A percentile compares a stretch with the other conserved stretches of the same genome.
phyloP scores from a whole-genome alignment of 805 yeast genomes.

The Kluyveromyces nonfermentans region DNA sequence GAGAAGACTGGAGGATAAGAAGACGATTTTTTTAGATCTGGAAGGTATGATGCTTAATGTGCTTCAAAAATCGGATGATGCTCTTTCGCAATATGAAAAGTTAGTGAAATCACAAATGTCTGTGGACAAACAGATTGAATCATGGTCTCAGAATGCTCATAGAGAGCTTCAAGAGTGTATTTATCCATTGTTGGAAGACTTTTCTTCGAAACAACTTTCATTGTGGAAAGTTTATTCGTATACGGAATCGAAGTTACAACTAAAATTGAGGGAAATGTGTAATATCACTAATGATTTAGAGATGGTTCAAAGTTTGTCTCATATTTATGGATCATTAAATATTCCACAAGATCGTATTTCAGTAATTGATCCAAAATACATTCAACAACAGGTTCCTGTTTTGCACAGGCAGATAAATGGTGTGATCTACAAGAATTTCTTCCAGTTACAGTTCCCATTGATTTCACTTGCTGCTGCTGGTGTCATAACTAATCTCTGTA shows the following conservation, averaged over 20 bases:
- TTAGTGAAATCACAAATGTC: slow-evolving; percentile 9
- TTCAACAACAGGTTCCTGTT: slow-evolving; percentile 7
- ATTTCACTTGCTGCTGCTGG: slow-evolving; percentile 21
- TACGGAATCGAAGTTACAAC: slow-evolving; percentile 23
- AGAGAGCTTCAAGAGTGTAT: slow-evolving; percentile 23
- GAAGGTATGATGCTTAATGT: slow-evolving; percentile 9
- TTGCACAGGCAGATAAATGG: slow-evolving; percentile 22
- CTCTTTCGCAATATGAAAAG: slow-evolving; percentile 13
- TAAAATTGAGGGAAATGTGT: slow-evolving; percentile 21
- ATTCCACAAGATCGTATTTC: slow-evolving; percentile 14
- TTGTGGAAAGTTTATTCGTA: slow-evolving; percentile 28
- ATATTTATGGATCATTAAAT: slow-evolving; percentile 28
- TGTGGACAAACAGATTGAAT: slow-evolving; percentile 15
- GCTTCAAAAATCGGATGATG: slow-evolving; percentile 10
- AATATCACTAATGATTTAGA: slow-evolving; percentile 15
- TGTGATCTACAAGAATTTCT: slow-evolving; percentile 19
- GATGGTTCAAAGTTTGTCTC: slow-evolving; percentile 21
- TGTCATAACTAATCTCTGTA: slow-evolving; percentile 21
- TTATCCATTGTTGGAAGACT: slow-evolving; percentile 20
- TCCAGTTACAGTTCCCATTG: slow-evolving; percentile 28
- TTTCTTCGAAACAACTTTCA: slow-evolving; percentile 20
- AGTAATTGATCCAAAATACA: slow-evolving; percentile 5
- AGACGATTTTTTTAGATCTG: slow-evolving; percentile 9
- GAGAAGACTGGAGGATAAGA: slow-evolving; percentile 10
- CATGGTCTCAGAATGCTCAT: slow-evolving; percentile 27